These are phyloP conservation scores for Pelargonium nanum DNA, from an alignment of 345 rosid species.

Conservation along the genomic window DNA sequence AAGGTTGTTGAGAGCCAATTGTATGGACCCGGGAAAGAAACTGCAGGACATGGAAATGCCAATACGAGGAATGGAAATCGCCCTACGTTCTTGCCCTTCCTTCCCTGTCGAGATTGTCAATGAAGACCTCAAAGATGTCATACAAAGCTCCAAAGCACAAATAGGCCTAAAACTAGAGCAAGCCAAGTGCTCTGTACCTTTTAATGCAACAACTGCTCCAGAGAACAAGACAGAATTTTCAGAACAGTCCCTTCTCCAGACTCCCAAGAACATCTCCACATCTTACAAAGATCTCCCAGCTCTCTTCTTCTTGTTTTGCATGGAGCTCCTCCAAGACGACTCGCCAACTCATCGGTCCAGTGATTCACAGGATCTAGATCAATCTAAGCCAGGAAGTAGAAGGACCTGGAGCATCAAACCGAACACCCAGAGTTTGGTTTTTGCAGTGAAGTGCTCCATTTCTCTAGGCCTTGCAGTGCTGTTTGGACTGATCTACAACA, in stretches of 20 bases:
- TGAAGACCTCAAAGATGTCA: constrained; percentile 21
- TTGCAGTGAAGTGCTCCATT: constrained; percentile 48
- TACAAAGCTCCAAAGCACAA: constrained; percentile 19
- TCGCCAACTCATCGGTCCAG: constrained; percentile 3
- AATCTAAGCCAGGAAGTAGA: constrained; percentile 5
- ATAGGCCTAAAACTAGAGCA: constrained; percentile 27
- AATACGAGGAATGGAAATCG: constrained; percentile 50
- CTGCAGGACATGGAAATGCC: constrained; percentile 34
- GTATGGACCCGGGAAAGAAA: constrained; percentile 19
- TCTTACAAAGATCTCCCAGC: constrained; percentile 31
- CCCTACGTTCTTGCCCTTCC: constrained; percentile 35
- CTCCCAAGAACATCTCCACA: constrained; percentile 17
- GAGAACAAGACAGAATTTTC: constrained; percentile 16
- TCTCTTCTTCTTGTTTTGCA: constrained; percentile 44
- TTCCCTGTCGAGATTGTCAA: constrained; percentile 36
- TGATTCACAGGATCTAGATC: constrained; percentile 7
- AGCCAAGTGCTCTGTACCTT: constrained; percentile 16
- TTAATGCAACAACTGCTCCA: constrained; percentile 21
- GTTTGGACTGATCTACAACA: constrained; percentile 44
- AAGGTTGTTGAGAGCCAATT: constrained; percentile 19
- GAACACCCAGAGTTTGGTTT: constrained; percentile 29
- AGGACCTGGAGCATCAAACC: constrained; percentile 14
- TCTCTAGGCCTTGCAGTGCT: constrained; percentile 56
- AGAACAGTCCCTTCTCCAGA: constrained; percentile 10
- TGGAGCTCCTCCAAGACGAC: constrained; percentile 38